Conservation (phyloP, 1,139 yeast species). For the Hemisphaericaspora subhashii region DNA sequence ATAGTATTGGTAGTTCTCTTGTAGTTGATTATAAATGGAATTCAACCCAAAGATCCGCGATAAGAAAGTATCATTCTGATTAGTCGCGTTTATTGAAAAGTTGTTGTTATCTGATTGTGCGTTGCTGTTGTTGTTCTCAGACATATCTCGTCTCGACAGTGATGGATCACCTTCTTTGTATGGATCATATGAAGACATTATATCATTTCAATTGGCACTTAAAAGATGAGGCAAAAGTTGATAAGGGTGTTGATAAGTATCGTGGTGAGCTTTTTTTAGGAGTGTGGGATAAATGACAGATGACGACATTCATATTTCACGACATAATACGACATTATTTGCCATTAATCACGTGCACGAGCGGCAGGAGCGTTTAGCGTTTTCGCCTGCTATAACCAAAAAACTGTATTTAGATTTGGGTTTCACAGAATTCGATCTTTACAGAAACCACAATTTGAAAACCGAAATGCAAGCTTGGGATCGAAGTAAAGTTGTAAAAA, state of each 20-base stretch:
- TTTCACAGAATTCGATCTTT: too few relatives aligned
- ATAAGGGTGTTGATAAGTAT: background rate
- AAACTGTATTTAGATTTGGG: too few relatives aligned
- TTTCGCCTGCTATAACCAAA: too few relatives aligned
- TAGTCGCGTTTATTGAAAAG: too few relatives aligned
- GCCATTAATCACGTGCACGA: too few relatives aligned
- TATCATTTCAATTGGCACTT: background rate
- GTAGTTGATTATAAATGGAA: conserved; percentile 46
- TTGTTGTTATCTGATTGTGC: too few relatives aligned
- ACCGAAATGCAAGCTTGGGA: too few relatives aligned
- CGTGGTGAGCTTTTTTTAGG: background rate
- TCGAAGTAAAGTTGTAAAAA: too few relatives aligned
- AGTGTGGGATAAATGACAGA: background rate
- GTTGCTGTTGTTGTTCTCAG: background rate
- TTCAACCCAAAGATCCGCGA: conserved; percentile 58
- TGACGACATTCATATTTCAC: too few relatives aligned
- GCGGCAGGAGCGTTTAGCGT: too few relatives aligned
- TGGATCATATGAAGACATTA: conserved; percentile 12
- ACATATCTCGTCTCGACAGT: background rate
- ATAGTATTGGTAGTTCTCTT: conserved; percentile 40
- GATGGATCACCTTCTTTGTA: background rate
- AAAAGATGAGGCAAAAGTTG: background rate
- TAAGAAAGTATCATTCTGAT: conserved; percentile 49
- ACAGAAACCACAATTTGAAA: too few relatives aligned
- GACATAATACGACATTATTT: too few relatives aligned